phyloP scores from a whole-genome alignment of 306 rosid genomes.

The Vigna mungo region DNA sequence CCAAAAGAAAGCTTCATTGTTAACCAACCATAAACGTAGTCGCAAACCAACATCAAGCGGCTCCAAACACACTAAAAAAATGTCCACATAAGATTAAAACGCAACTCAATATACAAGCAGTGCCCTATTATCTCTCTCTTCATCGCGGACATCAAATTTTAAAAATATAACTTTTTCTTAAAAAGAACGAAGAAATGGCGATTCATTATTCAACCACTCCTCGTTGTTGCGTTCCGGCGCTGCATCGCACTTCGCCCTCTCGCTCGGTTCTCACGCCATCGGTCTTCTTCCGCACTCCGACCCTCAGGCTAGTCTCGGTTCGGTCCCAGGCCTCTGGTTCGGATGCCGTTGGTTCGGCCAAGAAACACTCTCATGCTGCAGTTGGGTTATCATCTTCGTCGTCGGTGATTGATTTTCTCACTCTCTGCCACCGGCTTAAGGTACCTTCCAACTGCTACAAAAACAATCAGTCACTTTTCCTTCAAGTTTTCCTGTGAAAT shows the following conservation, averaged over 20 bases:
- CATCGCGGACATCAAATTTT: neutral
- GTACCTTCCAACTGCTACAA: constrained; percentile 32
- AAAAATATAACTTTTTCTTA: neutral
- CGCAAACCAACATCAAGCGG: neutral
- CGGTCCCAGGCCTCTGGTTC: constrained; percentile 57
- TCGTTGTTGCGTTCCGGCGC: constrained; percentile 52
- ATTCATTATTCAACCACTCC: constrained; percentile 54
- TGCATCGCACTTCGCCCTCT: constrained; percentile 48
- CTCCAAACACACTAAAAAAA: neutral
- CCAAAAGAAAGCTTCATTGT: neutral
- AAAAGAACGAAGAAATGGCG: constrained; percentile 46
- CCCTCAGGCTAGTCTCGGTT: constrained; percentile 55
- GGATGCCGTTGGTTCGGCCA: constrained; percentile 50
- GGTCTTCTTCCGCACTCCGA: constrained; percentile 40
- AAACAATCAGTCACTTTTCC: neutral
- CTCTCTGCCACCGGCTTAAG: constrained; percentile 86
- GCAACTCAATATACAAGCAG: no score
- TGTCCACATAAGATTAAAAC: no score
- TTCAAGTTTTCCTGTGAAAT: neutral
- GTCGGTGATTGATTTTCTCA: constrained; percentile 82
- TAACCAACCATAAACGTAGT: neutral
- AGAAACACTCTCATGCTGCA: constrained; percentile 43
- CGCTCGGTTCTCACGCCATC: constrained; percentile 43
- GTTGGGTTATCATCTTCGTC: constrained; percentile 52
- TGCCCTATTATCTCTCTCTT: neutral